These are phyloP conservation scores for Pythium volutum DNA, from an alignment of 352 stramenopile species.

Conservation along the genomic window DNA sequence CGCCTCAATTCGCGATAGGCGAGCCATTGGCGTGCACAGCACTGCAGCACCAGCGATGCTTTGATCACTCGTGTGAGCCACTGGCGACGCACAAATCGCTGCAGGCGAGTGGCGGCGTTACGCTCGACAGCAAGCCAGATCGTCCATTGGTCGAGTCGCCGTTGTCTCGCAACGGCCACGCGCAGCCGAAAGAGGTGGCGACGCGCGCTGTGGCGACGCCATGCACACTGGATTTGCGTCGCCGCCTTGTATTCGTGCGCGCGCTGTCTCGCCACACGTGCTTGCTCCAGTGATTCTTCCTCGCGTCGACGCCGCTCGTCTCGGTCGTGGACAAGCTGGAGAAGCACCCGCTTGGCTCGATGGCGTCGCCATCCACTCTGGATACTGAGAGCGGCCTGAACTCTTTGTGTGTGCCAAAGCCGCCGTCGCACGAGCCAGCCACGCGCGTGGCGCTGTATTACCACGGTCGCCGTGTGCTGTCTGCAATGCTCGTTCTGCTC, in stretches of 20 bases:
- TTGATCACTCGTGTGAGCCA: conserved; percentile 6
- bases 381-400: background rate
- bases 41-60: conserved; percentile 31
- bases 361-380: conserved; percentile 16
- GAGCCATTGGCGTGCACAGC: conserved; percentile 38
- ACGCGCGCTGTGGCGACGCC: conserved; percentile 6
- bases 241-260: conserved; percentile 5
- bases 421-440: conserved; percentile 28
- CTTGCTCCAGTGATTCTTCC: conserved; percentile 1
- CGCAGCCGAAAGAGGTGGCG: background rate
- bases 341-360: background rate
- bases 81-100: conserved; percentile 32
- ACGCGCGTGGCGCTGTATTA: conserved; percentile 40
- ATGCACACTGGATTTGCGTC: conserved; percentile 18
- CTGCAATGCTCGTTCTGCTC: conserved; percentile 4
- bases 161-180: background rate
- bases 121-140: conserved; percentile 13
- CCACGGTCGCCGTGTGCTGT: conserved; percentile 27
- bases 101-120: conserved; percentile 33
- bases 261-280: background rate
- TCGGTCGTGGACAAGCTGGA: background rate
- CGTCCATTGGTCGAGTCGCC: background rate
- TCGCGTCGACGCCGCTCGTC: conserved; percentile 2
- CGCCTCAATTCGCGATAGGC: conserved; percentile 26
- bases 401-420: conserved; percentile 15